Evolutionary conservation across 768 basidiomycete species (phyloP).

Genomic region (Porpolomopsis calyptriformis): DNA sequence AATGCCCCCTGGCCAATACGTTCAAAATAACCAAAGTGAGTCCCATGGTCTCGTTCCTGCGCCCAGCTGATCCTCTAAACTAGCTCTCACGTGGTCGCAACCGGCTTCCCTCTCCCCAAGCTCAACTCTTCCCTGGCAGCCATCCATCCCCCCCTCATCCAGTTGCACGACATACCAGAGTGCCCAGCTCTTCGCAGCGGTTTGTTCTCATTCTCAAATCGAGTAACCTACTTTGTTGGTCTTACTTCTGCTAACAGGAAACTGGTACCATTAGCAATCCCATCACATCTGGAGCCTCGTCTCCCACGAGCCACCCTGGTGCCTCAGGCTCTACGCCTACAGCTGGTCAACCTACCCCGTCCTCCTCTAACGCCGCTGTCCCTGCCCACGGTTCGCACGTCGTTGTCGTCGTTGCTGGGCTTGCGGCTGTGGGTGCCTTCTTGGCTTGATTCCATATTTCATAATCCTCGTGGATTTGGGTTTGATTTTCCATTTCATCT

Average conservation of each 20-base stretch:
- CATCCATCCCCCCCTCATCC: constrained; percentile 10
- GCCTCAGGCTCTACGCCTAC: not conserved
- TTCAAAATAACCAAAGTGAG: constrained; percentile 1
- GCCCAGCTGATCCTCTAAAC: constrained; percentile 2
- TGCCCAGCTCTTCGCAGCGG: constrained; percentile 7
- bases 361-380: not conserved
- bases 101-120: constrained; percentile 7
- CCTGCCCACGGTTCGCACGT: not conserved
- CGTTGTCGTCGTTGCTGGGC: not conserved
- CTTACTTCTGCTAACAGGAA: not conserved
- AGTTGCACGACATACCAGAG: constrained; percentile 10
- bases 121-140: constrained; percentile 9
- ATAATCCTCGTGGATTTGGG: too few species aligned
- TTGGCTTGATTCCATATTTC: too few species aligned
- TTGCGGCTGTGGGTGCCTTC: not conserved
- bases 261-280: not conserved
- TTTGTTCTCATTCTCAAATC: not conserved
- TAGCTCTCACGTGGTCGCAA: constrained; percentile 15
- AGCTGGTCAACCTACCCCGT: not conserved
- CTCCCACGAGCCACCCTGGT: not conserved
- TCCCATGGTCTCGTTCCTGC: not conserved
- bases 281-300: not conserved
- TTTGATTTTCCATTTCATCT: too few species aligned
- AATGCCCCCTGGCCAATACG: constrained; percentile 3
- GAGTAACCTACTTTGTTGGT: not conserved